Evolutionary conservation across 805 yeast species (phyloP).

Genomic region (Teunomyces kruisii): DNA sequence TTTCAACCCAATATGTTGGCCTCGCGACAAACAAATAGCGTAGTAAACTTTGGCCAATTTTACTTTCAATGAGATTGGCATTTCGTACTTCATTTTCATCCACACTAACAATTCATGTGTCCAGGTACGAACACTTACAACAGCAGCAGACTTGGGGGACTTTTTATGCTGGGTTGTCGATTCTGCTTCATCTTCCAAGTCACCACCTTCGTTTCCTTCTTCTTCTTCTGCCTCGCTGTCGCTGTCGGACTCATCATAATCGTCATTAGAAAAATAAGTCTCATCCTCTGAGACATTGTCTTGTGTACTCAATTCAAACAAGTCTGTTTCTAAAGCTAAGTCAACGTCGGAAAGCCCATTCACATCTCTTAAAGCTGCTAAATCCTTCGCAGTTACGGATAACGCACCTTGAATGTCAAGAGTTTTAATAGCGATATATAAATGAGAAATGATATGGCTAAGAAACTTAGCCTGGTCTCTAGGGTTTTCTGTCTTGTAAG

Average conservation of each 20-base stretch:
- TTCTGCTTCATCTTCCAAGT: constrained; percentile 31
- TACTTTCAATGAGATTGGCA: constrained; percentile 67
- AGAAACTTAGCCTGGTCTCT: constrained; percentile 71
- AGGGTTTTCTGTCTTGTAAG: constrained; percentile 71
- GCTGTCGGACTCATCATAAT: constrained; percentile 3
- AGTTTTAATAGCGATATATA: constrained; percentile 74
- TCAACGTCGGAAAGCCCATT: constrained; percentile 39
- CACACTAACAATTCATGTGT: constrained; percentile 81
- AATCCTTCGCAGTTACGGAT: constrained; percentile 64
- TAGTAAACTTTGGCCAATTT: constrained; percentile 68
- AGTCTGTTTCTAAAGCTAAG: constrained; percentile 53
- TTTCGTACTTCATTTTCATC: constrained; percentile 71
- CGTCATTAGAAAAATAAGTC: constrained; percentile 17
- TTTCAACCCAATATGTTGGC: constrained; percentile 62
- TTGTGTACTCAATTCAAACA: constrained; percentile 34
- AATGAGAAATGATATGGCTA: constrained; percentile 74
- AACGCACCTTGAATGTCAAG: constrained; percentile 73
- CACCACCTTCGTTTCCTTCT: constrained; percentile 36
- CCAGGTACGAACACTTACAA: constrained; percentile 78
- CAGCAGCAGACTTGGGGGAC: constrained; percentile 67
- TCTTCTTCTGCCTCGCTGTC: constrained; percentile 21
- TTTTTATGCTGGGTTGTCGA: constrained; percentile 55
- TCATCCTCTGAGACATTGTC: constrained; percentile 14
- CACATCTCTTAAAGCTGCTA: constrained; percentile 43
- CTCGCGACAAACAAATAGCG: constrained; percentile 67